These are phyloP conservation scores for Hyaloscypha finlandica DNA, from an alignment of 495 filamentous ascomycete genomes.

Conservation along the genomic window DNA sequence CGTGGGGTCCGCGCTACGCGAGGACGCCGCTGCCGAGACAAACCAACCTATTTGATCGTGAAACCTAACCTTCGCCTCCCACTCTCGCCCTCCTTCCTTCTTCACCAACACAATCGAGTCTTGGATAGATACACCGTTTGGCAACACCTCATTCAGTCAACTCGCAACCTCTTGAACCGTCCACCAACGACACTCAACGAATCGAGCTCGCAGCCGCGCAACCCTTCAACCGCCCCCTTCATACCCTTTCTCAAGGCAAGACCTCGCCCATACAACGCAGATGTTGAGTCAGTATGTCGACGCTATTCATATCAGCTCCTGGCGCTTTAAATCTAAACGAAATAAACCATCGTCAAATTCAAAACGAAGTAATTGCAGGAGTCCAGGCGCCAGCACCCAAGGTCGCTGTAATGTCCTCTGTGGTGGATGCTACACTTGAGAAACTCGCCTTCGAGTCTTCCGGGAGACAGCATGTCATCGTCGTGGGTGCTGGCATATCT, in stretches of 20 bases:
- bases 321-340: slow-evolving; percentile 28
- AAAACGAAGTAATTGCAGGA: slow-evolving; percentile 15
- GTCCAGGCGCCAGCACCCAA: slow-evolving; percentile 4
- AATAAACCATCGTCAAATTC: slow-evolving; percentile 24
- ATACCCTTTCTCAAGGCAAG: slow-evolving; percentile 2
- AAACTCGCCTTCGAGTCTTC: not conserved
- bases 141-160: not conserved
- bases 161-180: not conserved
- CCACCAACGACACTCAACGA: not conserved
- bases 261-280: slow-evolving; percentile 24
- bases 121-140: slow-evolving; percentile 11
- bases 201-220: slow-evolving; percentile 16
- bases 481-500: slow-evolving; percentile 27
- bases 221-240: not conserved
- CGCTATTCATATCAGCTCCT: slow-evolving; percentile 29
- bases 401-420: not conserved
- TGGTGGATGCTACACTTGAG: slow-evolving; percentile 18
- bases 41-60: slow-evolving; percentile 3
- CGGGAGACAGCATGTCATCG: slow-evolving; percentile 22
- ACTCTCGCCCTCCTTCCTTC: slow-evolving; percentile 3
- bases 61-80: slow-evolving; percentile 8
- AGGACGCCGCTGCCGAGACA: not conserved
- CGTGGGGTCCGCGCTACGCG: not conserved
- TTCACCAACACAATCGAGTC: slow-evolving; percentile 20
- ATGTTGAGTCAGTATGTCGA: slow-evolving; percentile 31